These are phyloP conservation scores for Neurospora sp. DNA, from an alignment of 495 filamentous ascomycete genomes.

Conservation along the genomic window DNA sequence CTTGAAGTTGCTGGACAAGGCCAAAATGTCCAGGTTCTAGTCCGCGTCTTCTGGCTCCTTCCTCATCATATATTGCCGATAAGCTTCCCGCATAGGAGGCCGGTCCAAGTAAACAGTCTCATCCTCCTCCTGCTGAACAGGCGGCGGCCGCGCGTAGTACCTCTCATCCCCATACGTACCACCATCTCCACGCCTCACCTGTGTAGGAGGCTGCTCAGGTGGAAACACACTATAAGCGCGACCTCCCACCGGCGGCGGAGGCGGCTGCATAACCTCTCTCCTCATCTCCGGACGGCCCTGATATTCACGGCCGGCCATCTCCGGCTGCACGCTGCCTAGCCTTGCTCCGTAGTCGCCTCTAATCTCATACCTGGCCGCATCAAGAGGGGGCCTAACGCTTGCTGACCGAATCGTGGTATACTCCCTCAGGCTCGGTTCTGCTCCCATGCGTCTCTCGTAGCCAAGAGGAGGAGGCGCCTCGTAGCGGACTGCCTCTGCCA, in stretches of 20 bases:
- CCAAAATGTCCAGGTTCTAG: no score
- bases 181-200: conserved; percentile 26
- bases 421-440: conserved; percentile 19
- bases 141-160: conserved; percentile 15
- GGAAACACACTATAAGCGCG: conserved; percentile 38
- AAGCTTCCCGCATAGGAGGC: conserved; percentile 24
- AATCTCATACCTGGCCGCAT: conserved; percentile 12
- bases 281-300: conserved; percentile 24
- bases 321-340: conserved; percentile 30
- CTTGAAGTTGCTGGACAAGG: neutral
- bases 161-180: conserved; percentile 25
- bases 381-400: conserved; percentile 16
- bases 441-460: conserved; percentile 41
- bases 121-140: conserved; percentile 20
- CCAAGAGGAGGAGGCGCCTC: conserved; percentile 28
- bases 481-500: conserved; percentile 37
- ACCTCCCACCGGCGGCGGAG: conserved; percentile 10
- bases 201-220: conserved; percentile 6
- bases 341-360: conserved; percentile 14
- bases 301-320: conserved; percentile 33
- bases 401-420: conserved; percentile 17
- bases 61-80: conserved; percentile 8
- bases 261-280: conserved; percentile 25
- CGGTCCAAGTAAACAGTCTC: conserved; percentile 39
- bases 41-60: neutral